These are phyloP conservation scores for Dipodascus albidus DNA, from an alignment of 805 yeast genomes.

Conservation along the genomic window DNA sequence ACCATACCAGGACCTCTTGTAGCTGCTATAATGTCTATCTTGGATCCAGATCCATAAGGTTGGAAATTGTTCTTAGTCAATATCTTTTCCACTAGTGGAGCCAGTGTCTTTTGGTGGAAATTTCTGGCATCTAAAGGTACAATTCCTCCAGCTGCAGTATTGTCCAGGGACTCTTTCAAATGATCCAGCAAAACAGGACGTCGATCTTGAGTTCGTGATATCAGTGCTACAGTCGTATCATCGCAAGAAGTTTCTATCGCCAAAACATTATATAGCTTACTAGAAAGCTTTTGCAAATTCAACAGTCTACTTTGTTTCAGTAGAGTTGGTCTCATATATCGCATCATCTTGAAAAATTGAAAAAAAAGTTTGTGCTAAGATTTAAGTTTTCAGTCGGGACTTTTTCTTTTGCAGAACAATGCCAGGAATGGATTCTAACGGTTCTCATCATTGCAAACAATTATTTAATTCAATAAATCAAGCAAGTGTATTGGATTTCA, in stretches of 20 bases:
- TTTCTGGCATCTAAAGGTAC: conserved; percentile 74
- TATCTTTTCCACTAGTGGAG: conserved; percentile 37
- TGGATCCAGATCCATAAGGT: conserved; percentile 4
- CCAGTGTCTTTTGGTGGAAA: conserved; percentile 59
- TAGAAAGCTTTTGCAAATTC: no score
- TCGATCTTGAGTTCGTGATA: conserved; percentile 35
- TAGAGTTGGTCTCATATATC: no score
- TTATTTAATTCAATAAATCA: no score
- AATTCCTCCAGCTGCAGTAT: conserved; percentile 65
- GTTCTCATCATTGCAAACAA: no score
- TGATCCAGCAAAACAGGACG: conserved; percentile 48
- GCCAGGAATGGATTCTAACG: no score
- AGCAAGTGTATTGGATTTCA: no score
- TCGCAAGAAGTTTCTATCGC: conserved; percentile 94
- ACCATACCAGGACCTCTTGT: conserved; percentile 97
- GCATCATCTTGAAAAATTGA: no score
- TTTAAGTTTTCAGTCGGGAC: no score
- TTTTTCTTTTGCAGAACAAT: no score
- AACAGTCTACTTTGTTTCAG: no score
- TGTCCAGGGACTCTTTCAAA: conserved; percentile 52
- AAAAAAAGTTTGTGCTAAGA: no score
- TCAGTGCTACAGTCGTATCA: conserved; percentile 79
- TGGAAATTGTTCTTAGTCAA: conserved; percentile 23
- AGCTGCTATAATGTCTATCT: conserved; percentile 63
- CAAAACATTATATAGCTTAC: conserved; percentile 42